Conservation (phyloP, 1,284 basidiomycete species). For the Paramarasmius palmivorus region DNA sequence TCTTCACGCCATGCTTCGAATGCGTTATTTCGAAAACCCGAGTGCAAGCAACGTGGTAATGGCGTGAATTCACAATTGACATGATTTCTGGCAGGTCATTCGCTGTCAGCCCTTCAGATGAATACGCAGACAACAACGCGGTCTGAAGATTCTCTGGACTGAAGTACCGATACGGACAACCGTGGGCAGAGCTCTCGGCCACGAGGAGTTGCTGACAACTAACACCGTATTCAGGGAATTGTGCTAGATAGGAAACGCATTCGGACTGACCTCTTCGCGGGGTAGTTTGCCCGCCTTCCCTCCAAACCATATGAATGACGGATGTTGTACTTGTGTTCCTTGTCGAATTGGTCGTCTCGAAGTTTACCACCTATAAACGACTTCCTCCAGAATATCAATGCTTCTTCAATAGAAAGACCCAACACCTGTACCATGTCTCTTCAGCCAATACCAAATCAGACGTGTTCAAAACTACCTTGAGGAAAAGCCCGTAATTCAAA, state of each 20-base stretch:
- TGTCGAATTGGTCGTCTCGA: constrained; percentile 96
- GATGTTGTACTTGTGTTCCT: constrained; percentile 98
- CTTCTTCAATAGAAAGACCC: constrained; percentile 94
- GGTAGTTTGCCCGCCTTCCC: constrained; percentile 92
- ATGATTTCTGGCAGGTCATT: constrained; percentile 87
- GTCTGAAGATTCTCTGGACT: constrained; percentile 82
- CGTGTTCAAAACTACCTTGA: constrained; percentile 69
- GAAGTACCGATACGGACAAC: constrained; percentile 96
- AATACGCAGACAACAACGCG: constrained; percentile 77
- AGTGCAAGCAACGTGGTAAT: constrained; percentile 97
- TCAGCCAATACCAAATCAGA: neutral
- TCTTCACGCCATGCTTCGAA: constrained; percentile 69
- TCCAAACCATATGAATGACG: constrained; percentile 95
- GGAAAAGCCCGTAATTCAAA: constrained; percentile 90
- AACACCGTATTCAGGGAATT: neutral
- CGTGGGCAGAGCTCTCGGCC: constrained; percentile 78
- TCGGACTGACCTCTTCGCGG: constrained; percentile 75
- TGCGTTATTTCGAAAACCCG: constrained; percentile 97
- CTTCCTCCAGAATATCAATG: constrained; percentile 91
- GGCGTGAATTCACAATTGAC: constrained; percentile 76
- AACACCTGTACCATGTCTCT: constrained; percentile 61
- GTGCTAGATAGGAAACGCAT: neutral
- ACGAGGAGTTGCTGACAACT: constrained; percentile 93
- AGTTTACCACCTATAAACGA: constrained; percentile 69
- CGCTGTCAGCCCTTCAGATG: constrained; percentile 59